Evolutionary conservation across 139 green algal species (phyloP), one percentile per base, ranked within the genome.

Genomic region (Chlamydomonas sp.): DNA sequence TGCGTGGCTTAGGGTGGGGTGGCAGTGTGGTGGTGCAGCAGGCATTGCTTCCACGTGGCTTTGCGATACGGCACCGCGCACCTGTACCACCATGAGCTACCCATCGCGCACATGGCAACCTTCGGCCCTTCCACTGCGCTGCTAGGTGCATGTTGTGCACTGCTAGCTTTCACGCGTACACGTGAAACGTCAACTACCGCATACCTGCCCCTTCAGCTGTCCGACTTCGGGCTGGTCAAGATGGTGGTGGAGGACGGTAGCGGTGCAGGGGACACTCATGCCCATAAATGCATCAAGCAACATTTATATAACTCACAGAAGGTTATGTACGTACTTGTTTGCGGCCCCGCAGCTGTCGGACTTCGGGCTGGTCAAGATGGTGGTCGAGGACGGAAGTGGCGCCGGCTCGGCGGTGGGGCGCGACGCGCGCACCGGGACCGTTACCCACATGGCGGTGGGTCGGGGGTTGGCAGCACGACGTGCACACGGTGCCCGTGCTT

Each of bases 171-270:
- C 31, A 49, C 31, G 31, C 31, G 31, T 49, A 49, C 31, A 49
- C 31, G 31, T 49, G 31, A 49, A 49, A 49, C 31, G 31, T 49
- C 31, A 49, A 49, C 72, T 5, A 10, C 20, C 18, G n/a, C 18
- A 5, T 77, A 14, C 18, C 72, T 66, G 5, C 17, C 63, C 12
- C 3, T 10, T 14, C 67, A 86, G 81, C 71, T 86, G 60, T 86
- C 81, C 4, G 81, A 86, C 72, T 86, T 86, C 14, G 81, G 81
- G 0, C 81, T 86, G 60, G 81, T 86, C 58, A 86, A 86, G 81
- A 79, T 86, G 81, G 71, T 79, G 20, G 60, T 86, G 20, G 71
- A 79, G 71, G 20, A 77, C 71, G 71, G 60, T 59, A 79, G 57
- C 20, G 71, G 71, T 4, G 66, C 12, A 71, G 10, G 12, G 66